Evolutionary conservation across 1,284 basidiomycete genomes (phyloP).

Genomic region (Neolentinus lepideus): DNA sequence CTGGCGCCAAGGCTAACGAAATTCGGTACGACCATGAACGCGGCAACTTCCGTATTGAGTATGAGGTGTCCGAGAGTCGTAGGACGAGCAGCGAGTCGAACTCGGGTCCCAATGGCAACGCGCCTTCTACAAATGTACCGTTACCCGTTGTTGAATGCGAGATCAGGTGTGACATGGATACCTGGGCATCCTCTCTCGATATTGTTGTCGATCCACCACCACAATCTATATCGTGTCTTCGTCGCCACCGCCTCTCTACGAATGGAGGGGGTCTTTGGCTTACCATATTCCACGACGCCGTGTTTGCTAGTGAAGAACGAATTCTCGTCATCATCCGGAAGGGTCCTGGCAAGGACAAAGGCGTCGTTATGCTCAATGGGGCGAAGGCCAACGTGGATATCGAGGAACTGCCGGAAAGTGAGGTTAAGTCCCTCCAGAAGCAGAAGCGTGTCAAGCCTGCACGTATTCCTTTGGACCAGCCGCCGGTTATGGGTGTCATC

Average conservation of each 20-base stretch:
- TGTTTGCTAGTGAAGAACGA: constrained; percentile 70
- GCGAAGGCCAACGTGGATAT: constrained; percentile 81
- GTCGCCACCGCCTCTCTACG: constrained; percentile 80
- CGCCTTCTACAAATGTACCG: constrained; percentile 19
- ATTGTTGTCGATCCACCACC: constrained; percentile 95
- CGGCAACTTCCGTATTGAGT: constrained; percentile 78
- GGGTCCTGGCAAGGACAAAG: constrained; percentile 63
- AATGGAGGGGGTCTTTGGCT: constrained; percentile 97
- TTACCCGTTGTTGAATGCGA: constrained; percentile 81
- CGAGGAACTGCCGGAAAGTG: constrained; percentile 86
- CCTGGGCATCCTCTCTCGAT: constrained; percentile 84
- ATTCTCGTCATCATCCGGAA: constrained; percentile 71
- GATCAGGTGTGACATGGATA: constrained; percentile 89
- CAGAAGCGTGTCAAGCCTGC: constrained; percentile 84
- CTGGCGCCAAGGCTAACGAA: constrained; percentile 71
- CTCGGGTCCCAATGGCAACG: neutral
- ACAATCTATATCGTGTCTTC: constrained; percentile 75
- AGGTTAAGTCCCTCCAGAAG: constrained; percentile 78
- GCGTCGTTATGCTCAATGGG: constrained; percentile 87
- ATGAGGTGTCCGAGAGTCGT: constrained; percentile 61
- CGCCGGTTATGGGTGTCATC: constrained; percentile 71
- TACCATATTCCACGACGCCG: constrained; percentile 83
- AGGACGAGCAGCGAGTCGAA: constrained; percentile 21
- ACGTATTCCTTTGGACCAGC: constrained; percentile 89
- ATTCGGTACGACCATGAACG: constrained; percentile 87